Evolutionary conservation across 192 early-diverging fungal genomes (phyloP).

Genomic region (Oehlia diaphana): DNA sequence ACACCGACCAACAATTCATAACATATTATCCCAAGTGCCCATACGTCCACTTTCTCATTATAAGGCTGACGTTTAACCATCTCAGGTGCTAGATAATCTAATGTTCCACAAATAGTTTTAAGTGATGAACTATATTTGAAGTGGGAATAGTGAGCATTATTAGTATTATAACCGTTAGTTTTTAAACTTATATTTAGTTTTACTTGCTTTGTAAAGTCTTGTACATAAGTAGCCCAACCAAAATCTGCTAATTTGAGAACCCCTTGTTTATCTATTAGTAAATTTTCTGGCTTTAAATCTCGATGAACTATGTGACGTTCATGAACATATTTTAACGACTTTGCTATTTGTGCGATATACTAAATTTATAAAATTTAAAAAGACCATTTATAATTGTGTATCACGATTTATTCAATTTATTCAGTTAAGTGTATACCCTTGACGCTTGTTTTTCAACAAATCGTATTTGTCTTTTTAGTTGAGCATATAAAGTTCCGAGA

Average conservation of each 20-base stretch:
- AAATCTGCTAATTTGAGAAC: conserved; percentile 96
- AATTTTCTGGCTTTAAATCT: conserved; percentile 96
- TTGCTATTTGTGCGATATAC: conserved; percentile 89
- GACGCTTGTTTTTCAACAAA: conserved; percentile 78
- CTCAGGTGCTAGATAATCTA: conserved; percentile 96
- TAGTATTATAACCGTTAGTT: neutral
- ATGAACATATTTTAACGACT: conserved; percentile 84
- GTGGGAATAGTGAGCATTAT: neutral
- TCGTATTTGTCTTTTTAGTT: conserved; percentile 64
- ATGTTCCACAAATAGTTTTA: conserved; percentile 87
- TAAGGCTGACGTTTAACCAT: conserved; percentile 88
- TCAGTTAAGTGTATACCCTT: conserved; percentile 46
- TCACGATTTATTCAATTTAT: neutral
- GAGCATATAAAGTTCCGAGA: conserved; percentile 87
- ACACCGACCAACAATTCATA: conserved; percentile 90
- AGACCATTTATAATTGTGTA: neutral
- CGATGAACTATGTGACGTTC: conserved; percentile 89
- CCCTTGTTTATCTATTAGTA: conserved; percentile 82
- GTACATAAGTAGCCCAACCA: conserved; percentile 94
- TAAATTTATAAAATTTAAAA: conserved; percentile 31
- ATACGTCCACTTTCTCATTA: conserved; percentile 81
- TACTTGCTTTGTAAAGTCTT: conserved; percentile 36
- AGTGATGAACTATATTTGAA: conserved; percentile 52
- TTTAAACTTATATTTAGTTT: neutral
- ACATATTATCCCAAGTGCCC: conserved; percentile 88